Evolutionary conservation across 106 monocot species (phyloP).

Genomic region (Vanilla planifolia): DNA sequence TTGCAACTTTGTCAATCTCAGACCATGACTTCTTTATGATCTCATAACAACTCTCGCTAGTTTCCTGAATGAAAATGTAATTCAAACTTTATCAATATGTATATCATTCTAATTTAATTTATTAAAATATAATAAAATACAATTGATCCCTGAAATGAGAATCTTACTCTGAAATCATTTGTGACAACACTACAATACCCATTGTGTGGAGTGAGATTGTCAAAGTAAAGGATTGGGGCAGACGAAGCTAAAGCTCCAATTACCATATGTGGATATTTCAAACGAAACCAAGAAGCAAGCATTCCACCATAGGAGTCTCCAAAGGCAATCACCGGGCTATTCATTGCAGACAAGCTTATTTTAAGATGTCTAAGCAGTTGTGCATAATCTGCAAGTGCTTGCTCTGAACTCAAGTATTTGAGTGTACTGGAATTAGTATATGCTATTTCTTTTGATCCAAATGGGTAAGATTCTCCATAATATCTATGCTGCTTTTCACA

Average conservation of each 20-base stretch:
- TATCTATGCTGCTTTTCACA: slow-evolving; percentile 33
- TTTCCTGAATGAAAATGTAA: slow-evolving; percentile 9
- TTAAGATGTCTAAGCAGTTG: slow-evolving; percentile 14
- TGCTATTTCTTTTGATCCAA: slow-evolving; percentile 13
- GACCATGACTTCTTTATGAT: slow-evolving; percentile 22
- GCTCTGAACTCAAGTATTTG: slow-evolving; percentile 23
- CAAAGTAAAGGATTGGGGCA: slow-evolving; percentile 29
- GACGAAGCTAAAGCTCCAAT: slow-evolving; percentile 36
- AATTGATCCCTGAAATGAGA: background rate
- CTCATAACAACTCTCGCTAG: slow-evolving; percentile 20
- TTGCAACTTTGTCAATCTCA: slow-evolving; percentile 11
- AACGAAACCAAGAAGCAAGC: slow-evolving; percentile 28
- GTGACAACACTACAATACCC: slow-evolving; percentile 15
- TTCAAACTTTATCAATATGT: background rate
- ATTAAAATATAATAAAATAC: background rate
- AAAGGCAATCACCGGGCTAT: slow-evolving; percentile 17
- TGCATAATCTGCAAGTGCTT: slow-evolving; percentile 35
- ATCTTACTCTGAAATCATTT: slow-evolving; percentile 19
- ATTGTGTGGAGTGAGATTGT: slow-evolving; percentile 18
- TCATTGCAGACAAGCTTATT: slow-evolving; percentile 17
- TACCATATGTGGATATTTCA: slow-evolving; percentile 32
- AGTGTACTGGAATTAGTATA: slow-evolving; percentile 24
- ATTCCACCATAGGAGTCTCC: slow-evolving; percentile 33
- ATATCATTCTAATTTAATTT: no score
- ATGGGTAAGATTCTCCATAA: slow-evolving; percentile 32